Conservation (phyloP, 1,139 yeast species). For the Ashbya aceris region DNA sequence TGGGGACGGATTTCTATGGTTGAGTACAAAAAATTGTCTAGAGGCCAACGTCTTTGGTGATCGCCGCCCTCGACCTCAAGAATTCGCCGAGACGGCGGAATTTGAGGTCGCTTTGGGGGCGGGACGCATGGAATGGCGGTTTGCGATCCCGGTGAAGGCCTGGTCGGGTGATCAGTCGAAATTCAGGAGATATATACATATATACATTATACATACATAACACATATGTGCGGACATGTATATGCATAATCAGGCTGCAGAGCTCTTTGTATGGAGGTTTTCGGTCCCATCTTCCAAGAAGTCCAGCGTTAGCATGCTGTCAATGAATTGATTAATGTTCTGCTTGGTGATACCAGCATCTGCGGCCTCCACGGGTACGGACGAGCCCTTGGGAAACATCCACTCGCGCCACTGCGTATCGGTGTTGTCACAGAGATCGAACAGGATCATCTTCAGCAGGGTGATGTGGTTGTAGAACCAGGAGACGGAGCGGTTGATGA, state of each 20-base stretch:
- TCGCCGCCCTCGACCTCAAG: no score
- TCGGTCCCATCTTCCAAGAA: conserved; percentile 26
- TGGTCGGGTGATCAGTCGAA: no score
- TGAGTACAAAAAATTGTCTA: no score
- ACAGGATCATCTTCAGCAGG: conserved; percentile 27
- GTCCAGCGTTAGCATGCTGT: conserved; percentile 23
- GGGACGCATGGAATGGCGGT: no score
- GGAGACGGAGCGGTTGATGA: conserved; percentile 29
- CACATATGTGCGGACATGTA: no score
- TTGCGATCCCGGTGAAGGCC: no score
- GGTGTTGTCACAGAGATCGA: conserved; percentile 28
- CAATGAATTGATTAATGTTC: conserved; percentile 24
- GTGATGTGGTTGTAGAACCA: conserved; percentile 31
- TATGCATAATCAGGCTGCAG: conserved; percentile 6
- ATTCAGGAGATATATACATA: no score
- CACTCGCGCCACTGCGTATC: conserved; percentile 29
- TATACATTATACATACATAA: no score
- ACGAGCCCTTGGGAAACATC: conserved; percentile 25
- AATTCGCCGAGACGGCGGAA: no score
- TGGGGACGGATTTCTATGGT: no score
- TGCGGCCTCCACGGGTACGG: conserved; percentile 20
- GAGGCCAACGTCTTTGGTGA: no score
- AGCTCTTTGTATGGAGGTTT: conserved; percentile 22
- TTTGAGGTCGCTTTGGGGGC: no score
- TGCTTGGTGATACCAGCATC: conserved; percentile 15